These are phyloP conservation scores for Rhodamnia rubescens DNA, from an alignment of 345 rosid genomes.

Conservation along the genomic window DNA sequence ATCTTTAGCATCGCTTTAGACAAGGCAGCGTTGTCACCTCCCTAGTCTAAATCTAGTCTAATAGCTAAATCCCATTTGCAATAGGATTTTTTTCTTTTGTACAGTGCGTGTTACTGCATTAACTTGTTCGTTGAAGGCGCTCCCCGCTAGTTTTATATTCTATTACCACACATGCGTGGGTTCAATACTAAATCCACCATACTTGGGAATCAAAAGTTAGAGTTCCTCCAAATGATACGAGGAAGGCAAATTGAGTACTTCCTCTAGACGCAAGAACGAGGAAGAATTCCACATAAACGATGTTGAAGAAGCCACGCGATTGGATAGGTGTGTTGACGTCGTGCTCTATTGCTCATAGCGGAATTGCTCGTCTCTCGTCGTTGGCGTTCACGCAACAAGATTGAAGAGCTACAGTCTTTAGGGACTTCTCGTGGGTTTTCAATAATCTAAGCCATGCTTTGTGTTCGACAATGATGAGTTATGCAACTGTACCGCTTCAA, in stretches of 20 bases:
- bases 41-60: too few relatives aligned
- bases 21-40: not conserved
- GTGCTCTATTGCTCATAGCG: too few relatives aligned
- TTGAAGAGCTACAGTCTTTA: not conserved
- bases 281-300: not conserved
- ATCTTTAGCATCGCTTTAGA: not conserved
- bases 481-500: accelerated
- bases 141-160: too few relatives aligned
- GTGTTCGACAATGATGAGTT: too few relatives aligned
- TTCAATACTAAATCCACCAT: too few relatives aligned
- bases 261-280: not conserved
- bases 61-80: too few relatives aligned
- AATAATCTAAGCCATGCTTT: not conserved
- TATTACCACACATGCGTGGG: too few relatives aligned
- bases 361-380: not conserved
- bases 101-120: too few relatives aligned
- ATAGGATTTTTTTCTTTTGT: too few relatives aligned
- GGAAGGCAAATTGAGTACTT: not conserved
- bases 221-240: not conserved
- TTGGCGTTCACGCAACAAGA: not conserved
- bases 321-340: not conserved
- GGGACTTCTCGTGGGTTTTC: not conserved
- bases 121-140: too few relatives aligned
- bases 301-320: not conserved
- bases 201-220: not conserved